A percentile compares a stretch with the other conserved stretches of the same genome.
Evolutionary conservation across 2,329 filamentous ascomycete species (phyloP).

Genomic region (Cladosporium sp.): DNA sequence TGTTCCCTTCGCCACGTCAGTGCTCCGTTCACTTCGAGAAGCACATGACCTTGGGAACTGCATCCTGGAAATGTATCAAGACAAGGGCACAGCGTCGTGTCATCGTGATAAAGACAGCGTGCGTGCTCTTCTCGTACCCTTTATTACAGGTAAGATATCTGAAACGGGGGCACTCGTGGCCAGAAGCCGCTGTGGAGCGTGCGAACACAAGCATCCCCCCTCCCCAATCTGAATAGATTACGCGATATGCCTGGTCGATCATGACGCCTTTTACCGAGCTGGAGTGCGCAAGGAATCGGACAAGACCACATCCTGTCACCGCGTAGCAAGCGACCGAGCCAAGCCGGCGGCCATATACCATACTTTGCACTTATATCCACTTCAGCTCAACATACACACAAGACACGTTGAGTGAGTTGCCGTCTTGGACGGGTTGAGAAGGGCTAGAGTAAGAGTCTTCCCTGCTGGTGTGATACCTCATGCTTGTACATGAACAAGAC

Average conservation of each 20-base stretch:
- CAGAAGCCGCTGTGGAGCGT: not conserved
- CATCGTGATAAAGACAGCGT: not conserved
- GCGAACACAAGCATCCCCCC: not conserved
- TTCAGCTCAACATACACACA: not conserved
- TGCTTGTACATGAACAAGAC: conserved; percentile 3
- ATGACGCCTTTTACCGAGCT: conserved; percentile 6
- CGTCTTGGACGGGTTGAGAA: not conserved
- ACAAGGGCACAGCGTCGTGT: not conserved
- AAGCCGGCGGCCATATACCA: not conserved
- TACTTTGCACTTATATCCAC: not conserved
- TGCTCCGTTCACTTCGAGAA: not conserved
- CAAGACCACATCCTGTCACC: not conserved
- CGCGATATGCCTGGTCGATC: conserved; percentile 3
- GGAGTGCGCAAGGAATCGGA: not conserved
- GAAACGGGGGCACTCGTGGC: conserved; percentile 6
- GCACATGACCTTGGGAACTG: not conserved
- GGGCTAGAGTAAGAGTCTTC: conserved; percentile 7
- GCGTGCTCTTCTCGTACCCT: not conserved
- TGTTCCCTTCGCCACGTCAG: conserved; percentile 4
- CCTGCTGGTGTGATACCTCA: conserved; percentile 2
- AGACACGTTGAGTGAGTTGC: not conserved
- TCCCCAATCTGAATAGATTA: conserved; percentile 12
- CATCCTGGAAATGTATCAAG: too few species aligned
- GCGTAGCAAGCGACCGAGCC: not conserved
- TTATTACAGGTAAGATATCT: conserved; percentile 1